Conservation (phyloP, 805 yeast genomes). For the Saccharomycopsis sp. region DNA sequence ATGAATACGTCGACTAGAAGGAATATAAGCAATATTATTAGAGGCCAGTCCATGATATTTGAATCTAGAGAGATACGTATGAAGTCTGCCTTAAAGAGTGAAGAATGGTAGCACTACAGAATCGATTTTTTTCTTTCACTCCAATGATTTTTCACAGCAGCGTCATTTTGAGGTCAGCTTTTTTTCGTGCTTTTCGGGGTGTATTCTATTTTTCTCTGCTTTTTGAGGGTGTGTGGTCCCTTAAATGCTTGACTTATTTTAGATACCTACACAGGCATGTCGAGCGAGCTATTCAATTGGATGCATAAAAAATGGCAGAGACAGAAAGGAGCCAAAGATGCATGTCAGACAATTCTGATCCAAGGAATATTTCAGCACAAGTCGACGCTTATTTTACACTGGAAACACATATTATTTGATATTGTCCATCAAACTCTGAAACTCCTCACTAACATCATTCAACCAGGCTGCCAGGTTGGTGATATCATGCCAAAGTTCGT, state of each 20-base stretch:
- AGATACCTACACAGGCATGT: too few relatives aligned
- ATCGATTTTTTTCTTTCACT: neutral
- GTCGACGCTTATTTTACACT: neutral
- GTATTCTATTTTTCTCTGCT: neutral
- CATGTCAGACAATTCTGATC: too few relatives aligned
- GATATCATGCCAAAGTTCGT: conserved; percentile 68
- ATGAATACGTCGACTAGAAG: neutral
- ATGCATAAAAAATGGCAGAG: too few relatives aligned
- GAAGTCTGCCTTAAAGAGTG: neutral
- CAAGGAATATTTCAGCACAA: too few relatives aligned
- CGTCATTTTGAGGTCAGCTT: too few relatives aligned
- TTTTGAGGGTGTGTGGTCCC: too few relatives aligned
- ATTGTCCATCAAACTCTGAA: conserved; percentile 26
- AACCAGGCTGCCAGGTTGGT: conserved; percentile 76
- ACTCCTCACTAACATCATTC: conserved; percentile 38
- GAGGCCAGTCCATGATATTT: neutral
- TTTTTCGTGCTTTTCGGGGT: too few relatives aligned
- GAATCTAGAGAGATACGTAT: neutral
- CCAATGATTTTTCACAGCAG: too few relatives aligned
- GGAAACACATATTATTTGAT: neutral
- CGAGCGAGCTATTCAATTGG: too few relatives aligned
- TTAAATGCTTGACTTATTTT: too few relatives aligned
- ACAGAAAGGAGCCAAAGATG: too few relatives aligned
- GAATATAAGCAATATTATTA: neutral
- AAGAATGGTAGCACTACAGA: neutral